phyloP scores from a whole-genome alignment of 768 basidiomycete genomes.

The Royoungia palumana region DNA sequence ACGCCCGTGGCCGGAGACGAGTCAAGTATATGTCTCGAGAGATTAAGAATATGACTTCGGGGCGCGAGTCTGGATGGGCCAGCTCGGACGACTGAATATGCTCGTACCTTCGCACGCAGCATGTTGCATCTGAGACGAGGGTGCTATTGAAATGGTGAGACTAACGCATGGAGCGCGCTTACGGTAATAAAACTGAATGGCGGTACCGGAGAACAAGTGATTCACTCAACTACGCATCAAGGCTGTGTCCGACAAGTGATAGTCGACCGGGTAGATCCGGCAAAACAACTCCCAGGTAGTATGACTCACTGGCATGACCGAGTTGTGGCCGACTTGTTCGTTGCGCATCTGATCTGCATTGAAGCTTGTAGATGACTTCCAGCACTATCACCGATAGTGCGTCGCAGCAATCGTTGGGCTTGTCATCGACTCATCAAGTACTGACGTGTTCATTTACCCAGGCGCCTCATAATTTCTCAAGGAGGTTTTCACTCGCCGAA shows the following conservation, averaged over 20 bases:
- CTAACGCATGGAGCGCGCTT: slow-evolving; percentile 4
- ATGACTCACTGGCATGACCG: too few species aligned
- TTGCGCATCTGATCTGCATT: too few species aligned
- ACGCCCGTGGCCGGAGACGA: slow-evolving; percentile 1
- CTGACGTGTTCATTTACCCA: too few species aligned
- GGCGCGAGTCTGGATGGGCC: neutral
- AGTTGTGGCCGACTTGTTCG: too few species aligned
- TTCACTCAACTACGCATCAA: neutral
- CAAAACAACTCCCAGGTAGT: too few species aligned
- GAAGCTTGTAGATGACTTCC: too few species aligned
- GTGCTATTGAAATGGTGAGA: neutral
- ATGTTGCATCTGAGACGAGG: slow-evolving; percentile 45
- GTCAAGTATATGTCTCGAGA: neutral
- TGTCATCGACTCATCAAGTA: too few species aligned
- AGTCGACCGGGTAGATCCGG: too few species aligned
- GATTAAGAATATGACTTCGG: neutral
- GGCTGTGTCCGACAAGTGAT: slow-evolving; percentile 6
- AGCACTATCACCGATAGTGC: too few species aligned
- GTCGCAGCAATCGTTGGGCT: too few species aligned
- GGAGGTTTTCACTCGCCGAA: too few species aligned
- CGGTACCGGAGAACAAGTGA: slow-evolving; percentile 2
- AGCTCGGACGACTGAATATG: neutral
- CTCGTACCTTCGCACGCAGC: slow-evolving; percentile 39
- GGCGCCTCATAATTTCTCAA: too few species aligned
- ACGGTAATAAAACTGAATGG: neutral